These are phyloP conservation scores for Calvatia gigantea DNA, from an alignment of 768 basidiomycete species.

Conservation along the genomic window DNA sequence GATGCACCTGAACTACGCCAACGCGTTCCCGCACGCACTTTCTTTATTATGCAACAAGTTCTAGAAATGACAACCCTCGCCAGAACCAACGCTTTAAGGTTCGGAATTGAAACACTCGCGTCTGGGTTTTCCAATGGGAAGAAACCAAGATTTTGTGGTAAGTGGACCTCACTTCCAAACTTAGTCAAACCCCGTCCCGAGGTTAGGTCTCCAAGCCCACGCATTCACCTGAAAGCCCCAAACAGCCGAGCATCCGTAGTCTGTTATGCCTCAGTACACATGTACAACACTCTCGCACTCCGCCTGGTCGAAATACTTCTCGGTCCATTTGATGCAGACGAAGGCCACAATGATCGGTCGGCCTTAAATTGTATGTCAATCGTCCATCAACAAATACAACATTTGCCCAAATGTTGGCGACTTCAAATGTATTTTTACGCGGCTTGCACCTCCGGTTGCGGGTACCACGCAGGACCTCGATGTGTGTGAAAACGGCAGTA, in stretches of 20 bases:
- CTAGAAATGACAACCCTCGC: neutral
- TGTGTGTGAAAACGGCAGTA: conserved; percentile 35
- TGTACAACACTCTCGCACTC: conserved; percentile 34
- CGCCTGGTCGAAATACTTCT: conserved; percentile 28
- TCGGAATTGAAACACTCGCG: conserved; percentile 36
- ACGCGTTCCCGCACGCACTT: conserved; percentile 29
- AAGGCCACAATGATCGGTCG: neutral
- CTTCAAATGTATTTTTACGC: conserved; percentile 36
- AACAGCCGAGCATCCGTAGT: conserved; percentile 39
- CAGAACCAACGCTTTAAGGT: conserved; percentile 29
- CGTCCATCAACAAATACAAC: conserved; percentile 25
- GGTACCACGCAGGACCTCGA: conserved; percentile 29
- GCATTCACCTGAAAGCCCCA: too few species aligned
- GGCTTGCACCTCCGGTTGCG: conserved; percentile 22
- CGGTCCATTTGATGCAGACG: conserved; percentile 1
- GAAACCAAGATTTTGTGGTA: conserved; percentile 34
- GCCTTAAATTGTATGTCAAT: conserved; percentile 42
- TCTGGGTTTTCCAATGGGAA: conserved; percentile 28
- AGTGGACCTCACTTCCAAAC: conserved; percentile 19
- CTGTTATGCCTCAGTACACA: conserved; percentile 30
- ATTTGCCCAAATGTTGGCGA: conserved; percentile 26
- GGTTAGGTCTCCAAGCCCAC: conserved; percentile 5
- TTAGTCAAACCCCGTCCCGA: conserved; percentile 25
- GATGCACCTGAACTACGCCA: conserved; percentile 34
- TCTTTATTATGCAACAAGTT: neutral